Evolutionary conservation across 768 basidiomycete species (phyloP).

Genomic region (Cystobasidium onofrii): DNA sequence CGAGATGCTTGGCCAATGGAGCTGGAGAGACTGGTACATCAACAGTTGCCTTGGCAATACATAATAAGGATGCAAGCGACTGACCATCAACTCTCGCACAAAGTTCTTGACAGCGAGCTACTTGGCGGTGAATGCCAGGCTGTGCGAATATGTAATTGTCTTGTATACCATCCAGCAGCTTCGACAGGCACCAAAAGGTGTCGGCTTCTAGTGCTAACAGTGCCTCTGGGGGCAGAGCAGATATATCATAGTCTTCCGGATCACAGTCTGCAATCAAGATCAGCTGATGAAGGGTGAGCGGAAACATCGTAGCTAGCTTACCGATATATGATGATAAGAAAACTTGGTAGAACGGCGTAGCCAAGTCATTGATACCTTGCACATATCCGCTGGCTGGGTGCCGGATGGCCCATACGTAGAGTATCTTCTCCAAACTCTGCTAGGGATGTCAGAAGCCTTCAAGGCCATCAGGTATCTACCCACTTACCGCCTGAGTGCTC

Average conservation of each 20-base stretch:
- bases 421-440: slow-evolving; percentile 81
- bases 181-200: slow-evolving; percentile 94
- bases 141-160: slow-evolving; percentile 96
- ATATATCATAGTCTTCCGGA: slow-evolving; percentile 79
- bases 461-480: background rate
- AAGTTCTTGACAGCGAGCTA: slow-evolving; percentile 85
- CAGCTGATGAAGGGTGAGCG: no score
- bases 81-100: slow-evolving; percentile 79
- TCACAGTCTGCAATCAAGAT: slow-evolving; percentile 63
- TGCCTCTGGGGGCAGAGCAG: slow-evolving; percentile 59
- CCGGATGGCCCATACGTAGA: slow-evolving; percentile 98
- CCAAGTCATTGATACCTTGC: slow-evolving; percentile 97
- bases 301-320: no score
- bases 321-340: slow-evolving; percentile 93
- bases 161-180: slow-evolving; percentile 91
- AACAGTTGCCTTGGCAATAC: background rate
- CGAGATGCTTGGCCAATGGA: slow-evolving; percentile 76
- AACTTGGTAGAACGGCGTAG: slow-evolving; percentile 94
- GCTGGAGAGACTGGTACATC: slow-evolving; percentile 49
- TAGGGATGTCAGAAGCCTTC: background rate
- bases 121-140: slow-evolving; percentile 89
- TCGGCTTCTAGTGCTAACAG: slow-evolving; percentile 89
- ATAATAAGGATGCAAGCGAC: slow-evolving; percentile 35
- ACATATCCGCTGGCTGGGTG: slow-evolving; percentile 98
- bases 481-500: slow-evolving; percentile 73